Evolutionary conservation across 495 filamentous ascomycete genomes (phyloP).

Genomic region (Copromyces sp.): DNA sequence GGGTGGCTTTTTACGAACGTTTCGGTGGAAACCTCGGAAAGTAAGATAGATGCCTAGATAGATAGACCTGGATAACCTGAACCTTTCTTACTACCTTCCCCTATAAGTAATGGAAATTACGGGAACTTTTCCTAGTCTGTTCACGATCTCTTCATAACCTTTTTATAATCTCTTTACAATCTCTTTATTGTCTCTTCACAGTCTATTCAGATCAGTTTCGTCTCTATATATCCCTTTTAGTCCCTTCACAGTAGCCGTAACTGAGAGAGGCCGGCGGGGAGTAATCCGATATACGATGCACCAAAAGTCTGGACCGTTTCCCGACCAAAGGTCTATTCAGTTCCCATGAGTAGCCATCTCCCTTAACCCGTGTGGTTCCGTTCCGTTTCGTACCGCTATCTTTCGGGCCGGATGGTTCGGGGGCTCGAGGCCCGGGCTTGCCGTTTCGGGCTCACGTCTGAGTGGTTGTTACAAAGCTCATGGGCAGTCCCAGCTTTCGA

Average conservation of each 20-base stretch:
- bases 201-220: no score
- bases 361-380: background rate
- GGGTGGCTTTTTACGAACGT: no score
- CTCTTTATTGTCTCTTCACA: background rate
- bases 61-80: no score
- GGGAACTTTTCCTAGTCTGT: background rate
- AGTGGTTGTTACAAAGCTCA: background rate
- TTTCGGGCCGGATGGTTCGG: background rate
- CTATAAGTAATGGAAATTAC: no score
- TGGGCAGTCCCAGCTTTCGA: background rate
- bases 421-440: background rate
- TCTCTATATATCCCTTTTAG: background rate
- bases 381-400: background rate
- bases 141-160: background rate
- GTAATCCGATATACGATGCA: background rate
- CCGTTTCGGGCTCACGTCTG: background rate
- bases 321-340: background rate
- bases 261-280: no score
- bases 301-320: background rate
- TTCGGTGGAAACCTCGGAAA: no score
- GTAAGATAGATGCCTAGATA: no score
- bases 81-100: no score
- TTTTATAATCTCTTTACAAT: background rate
- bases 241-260: no score
- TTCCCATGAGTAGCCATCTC: background rate